Evolutionary conservation across 2,329 filamentous ascomycete species (phyloP).

Genomic region (Didymella exigua): DNA sequence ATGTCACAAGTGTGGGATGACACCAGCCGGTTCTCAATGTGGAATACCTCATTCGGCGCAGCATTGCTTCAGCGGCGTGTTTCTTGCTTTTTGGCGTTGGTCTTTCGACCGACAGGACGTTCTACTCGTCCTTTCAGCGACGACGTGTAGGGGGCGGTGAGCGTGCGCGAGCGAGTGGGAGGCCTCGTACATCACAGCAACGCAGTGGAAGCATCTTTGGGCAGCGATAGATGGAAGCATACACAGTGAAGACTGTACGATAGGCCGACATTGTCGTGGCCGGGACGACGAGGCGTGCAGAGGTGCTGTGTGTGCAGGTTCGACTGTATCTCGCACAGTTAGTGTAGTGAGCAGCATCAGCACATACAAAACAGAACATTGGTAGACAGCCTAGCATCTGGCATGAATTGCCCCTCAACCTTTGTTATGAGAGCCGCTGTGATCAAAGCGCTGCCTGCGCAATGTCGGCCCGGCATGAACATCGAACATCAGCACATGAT

Average conservation of each 20-base stretch:
- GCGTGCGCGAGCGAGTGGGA: constrained; percentile 15
- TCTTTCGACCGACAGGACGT: constrained; percentile 21
- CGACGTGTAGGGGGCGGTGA: constrained; percentile 17
- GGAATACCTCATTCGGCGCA: constrained; percentile 25
- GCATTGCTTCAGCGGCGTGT: constrained; percentile 35
- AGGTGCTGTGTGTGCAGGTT: neutral
- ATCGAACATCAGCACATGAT: neutral
- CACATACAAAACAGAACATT: constrained; percentile 4
- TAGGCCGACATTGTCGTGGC: constrained; percentile 15
- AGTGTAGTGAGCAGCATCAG: constrained; percentile 1
- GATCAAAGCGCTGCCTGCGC: neutral
- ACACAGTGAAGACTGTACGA: constrained; percentile 31
- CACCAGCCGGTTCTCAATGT: constrained; percentile 36
- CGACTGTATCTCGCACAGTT: neutral
- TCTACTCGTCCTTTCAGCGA: constrained; percentile 28
- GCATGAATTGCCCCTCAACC: neutral
- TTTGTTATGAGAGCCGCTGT: neutral
- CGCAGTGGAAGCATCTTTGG: constrained; percentile 17
- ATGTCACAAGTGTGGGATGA: constrained; percentile 32
- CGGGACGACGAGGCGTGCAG: constrained; percentile 5
- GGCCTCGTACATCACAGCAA: constrained; percentile 26
- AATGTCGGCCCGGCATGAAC: neutral
- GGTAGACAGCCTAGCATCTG: neutral
- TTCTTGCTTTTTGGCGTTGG: constrained; percentile 35
- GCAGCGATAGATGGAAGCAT: constrained; percentile 23